Conservation (phyloP, 2,329 filamentous ascomycete species). For the Sclerotinia minor region DNA sequence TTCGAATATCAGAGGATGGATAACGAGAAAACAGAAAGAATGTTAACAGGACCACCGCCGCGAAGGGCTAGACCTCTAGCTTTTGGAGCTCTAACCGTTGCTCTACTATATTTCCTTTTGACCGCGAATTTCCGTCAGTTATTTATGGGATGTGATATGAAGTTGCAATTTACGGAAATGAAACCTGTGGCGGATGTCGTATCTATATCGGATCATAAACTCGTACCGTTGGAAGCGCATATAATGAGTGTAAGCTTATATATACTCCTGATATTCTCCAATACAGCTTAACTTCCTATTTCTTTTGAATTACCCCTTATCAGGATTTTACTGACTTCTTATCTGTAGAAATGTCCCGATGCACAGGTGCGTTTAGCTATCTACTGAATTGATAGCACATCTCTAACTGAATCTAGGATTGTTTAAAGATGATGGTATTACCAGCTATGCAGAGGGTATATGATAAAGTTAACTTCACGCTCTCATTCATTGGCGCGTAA, state of each 20-base stretch:
- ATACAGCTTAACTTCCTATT: background rate
- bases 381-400: background rate
- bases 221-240: constrained; percentile 84
- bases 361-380: constrained; percentile 54
- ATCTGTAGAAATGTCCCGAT: constrained; percentile 67
- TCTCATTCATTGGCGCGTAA: constrained; percentile 77
- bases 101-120: constrained; percentile 35
- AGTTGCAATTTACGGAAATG: background rate
- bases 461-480: constrained; percentile 84
- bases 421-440: constrained; percentile 75
- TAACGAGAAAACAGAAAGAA: constrained; percentile 30
- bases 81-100: constrained; percentile 32
- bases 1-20: constrained; percentile 28
- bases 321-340: background rate
- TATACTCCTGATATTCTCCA: background rate
- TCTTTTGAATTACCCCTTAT: background rate
- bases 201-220: constrained; percentile 27
- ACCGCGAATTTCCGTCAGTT: constrained; percentile 21
- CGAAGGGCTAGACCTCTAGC: constrained; percentile 31
- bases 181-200: background rate
- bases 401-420: constrained; percentile 54
- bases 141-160: constrained; percentile 15
- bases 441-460: constrained; percentile 81
- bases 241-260: constrained; percentile 67
- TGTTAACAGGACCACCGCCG: constrained; percentile 28